A percentile compares a stretch with the other conserved stretches of the same genome.
These are phyloP conservation scores for Acmispon strigosus DNA, from an alignment of 306 rosid species.

Conservation along the genomic window DNA sequence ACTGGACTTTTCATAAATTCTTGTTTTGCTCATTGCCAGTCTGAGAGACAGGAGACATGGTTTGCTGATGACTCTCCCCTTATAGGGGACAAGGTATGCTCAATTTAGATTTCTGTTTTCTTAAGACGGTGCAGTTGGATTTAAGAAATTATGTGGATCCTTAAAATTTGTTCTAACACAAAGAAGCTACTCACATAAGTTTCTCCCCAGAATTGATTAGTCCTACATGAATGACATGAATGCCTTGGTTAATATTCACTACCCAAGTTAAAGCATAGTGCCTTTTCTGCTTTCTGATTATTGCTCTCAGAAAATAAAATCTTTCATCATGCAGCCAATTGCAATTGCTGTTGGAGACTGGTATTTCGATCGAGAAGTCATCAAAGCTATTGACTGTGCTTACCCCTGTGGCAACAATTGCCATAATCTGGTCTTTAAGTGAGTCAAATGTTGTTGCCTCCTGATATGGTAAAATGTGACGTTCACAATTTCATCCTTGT, in stretches of 20 bases:
- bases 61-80: constrained; percentile 78
- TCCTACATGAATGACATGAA: neutral
- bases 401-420: constrained; percentile 89
- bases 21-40: constrained; percentile 93
- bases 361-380: constrained; percentile 60
- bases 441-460: constrained; percentile 28
- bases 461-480: neutral
- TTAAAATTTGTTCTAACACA: too few species aligned
- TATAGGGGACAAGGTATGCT: constrained; percentile 51
- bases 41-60: constrained; percentile 94
- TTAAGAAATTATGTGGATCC: neutral
- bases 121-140: neutral
- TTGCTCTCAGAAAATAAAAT: neutral
- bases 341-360: constrained; percentile 89
- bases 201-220: neutral
- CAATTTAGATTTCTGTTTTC: neutral
- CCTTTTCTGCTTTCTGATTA: neutral
- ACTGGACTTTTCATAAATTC: constrained; percentile 80
- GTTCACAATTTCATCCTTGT: neutral
- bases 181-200: too few species aligned
- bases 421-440: constrained; percentile 77
- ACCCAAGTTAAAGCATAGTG: neutral
- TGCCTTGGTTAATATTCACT: neutral
- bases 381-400: constrained; percentile 78
- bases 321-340: constrained; percentile 49